Evolutionary conservation across 2,329 filamentous ascomycete genomes (phyloP).

Genomic region (Pyrenophora graminea): DNA sequence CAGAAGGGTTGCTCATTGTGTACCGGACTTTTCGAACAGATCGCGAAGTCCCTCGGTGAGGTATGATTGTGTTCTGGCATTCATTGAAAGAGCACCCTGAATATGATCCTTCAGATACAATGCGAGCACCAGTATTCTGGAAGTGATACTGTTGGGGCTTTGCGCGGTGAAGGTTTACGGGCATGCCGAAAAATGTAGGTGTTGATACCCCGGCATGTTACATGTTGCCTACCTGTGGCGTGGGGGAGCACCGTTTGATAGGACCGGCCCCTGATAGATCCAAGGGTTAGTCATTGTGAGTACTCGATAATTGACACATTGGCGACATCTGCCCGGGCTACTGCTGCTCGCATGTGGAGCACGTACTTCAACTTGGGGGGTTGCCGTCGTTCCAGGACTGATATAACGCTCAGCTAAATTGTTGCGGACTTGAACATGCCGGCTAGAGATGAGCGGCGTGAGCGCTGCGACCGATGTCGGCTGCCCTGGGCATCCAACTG

Average conservation of each 20-base stretch:
- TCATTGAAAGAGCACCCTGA: not conserved
- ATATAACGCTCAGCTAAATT: not conserved
- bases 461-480: conserved; percentile 31
- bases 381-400: not conserved
- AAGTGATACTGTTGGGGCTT: not conserved
- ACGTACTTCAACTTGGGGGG: not conserved
- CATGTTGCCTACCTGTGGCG: not conserved
- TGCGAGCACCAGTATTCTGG: not conserved
- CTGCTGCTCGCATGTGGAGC: not conserved
- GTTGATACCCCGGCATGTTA: not conserved
- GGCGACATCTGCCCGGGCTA: not conserved
- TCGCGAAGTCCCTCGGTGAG: not conserved
- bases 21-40: not conserved
- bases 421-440: conserved; percentile 18
- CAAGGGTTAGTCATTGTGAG: not conserved
- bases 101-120: not conserved
- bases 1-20: conserved; percentile 1
- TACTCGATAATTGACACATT: not conserved
- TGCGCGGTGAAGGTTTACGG: not conserved
- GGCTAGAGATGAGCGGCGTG: conserved; percentile 24
- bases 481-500: conserved; percentile 17
- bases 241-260: not conserved
- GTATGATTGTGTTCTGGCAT: not conserved
- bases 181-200: not conserved
- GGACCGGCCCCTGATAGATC: not conserved